phyloP scores from a whole-genome alignment of 768 basidiomycete genomes.

The Lactifluus rugatus region DNA sequence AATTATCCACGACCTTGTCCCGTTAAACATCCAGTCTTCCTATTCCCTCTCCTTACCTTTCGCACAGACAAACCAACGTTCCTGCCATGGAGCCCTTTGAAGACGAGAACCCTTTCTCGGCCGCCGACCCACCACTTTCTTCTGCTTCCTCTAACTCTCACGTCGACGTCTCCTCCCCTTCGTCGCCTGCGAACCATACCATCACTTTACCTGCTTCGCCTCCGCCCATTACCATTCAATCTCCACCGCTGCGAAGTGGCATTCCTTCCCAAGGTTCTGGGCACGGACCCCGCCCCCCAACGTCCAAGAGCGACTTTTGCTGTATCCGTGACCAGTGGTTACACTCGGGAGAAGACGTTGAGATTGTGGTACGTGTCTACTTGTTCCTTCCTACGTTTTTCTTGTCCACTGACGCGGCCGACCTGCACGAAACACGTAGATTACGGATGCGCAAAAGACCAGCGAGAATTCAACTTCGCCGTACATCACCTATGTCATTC shows the following conservation, averaged over 20 bases:
- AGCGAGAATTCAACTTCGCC: slow-evolving; percentile 76
- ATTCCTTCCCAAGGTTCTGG: slow-evolving; percentile 52
- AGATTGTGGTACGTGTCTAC: slow-evolving; percentile 53
- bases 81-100: slow-evolving; percentile 30
- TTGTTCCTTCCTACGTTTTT: too few species aligned
- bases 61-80: neutral
- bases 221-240: slow-evolving; percentile 8
- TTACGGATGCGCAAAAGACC: slow-evolving; percentile 93
- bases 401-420: too few species aligned
- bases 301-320: slow-evolving; percentile 71
- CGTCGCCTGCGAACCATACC: slow-evolving; percentile 37
- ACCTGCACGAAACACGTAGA: slow-evolving; percentile 38
- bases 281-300: slow-evolving; percentile 36
- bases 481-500: slow-evolving; percentile 92
- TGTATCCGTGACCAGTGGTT: slow-evolving; percentile 66
- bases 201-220: slow-evolving; percentile 39
- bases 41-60: too few species aligned
- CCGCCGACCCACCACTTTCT: slow-evolving; percentile 27
- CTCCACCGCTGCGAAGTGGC: slow-evolving; percentile 29
- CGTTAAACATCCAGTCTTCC: too few species aligned
- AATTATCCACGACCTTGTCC: neutral
- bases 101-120: slow-evolving; percentile 35
- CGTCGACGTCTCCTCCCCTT: slow-evolving; percentile 48
- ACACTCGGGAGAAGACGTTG: slow-evolving; percentile 74
- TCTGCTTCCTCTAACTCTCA: slow-evolving; percentile 47